Evolutionary conservation across 2,329 filamentous ascomycete species (phyloP), one percentile per base, ranked within the genome.

Genomic region (Endocalyx cinctus): DNA sequence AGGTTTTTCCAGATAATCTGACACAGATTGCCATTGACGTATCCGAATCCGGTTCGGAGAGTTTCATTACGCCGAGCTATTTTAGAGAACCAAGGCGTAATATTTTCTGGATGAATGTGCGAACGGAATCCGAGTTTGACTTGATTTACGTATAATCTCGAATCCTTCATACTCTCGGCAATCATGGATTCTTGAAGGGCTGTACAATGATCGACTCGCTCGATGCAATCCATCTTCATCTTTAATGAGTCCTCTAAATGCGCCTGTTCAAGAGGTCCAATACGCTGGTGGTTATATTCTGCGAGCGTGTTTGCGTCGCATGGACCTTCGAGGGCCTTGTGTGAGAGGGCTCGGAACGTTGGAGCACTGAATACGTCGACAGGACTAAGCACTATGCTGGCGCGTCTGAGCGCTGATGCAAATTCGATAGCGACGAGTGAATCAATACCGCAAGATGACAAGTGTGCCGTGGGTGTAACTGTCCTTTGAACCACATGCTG

Each of bases 151-250:
- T 96, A 95, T 6, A 80, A 70, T 29, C 59, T 61, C 2, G 67
- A 43, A 39, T 80, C 66, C 13, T 64, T 67, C 3, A 69, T 58
- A 1, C 86, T 89, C 60, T 94, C 87, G 0, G 76, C 69, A 12
- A 95, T 67, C 87, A 95, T 94, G 2, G 86, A 80, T 13, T 72
- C 64, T 48, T 96, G 89, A 8, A 92, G 66, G 11, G 79, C 72
- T 4, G 81, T 89, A 54, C 86, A 92, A 5, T 71, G 70, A 13
- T 71, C 53, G n/a, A 80, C 48, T 16, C 63, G 57, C 20, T 68
- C 59, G 8, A 67, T 41, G 3, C 56, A 35, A 3, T 48, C 39
- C 7, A 44, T 25, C 6, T 57, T 38, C 17, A 43, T 16, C 10
- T 29, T 27, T 11, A 25, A 29, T 48, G 16, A 7, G 19, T 8